phyloP scores from a whole-genome alignment of 176 grass and related monocot species.

The Avena atlantica region DNA sequence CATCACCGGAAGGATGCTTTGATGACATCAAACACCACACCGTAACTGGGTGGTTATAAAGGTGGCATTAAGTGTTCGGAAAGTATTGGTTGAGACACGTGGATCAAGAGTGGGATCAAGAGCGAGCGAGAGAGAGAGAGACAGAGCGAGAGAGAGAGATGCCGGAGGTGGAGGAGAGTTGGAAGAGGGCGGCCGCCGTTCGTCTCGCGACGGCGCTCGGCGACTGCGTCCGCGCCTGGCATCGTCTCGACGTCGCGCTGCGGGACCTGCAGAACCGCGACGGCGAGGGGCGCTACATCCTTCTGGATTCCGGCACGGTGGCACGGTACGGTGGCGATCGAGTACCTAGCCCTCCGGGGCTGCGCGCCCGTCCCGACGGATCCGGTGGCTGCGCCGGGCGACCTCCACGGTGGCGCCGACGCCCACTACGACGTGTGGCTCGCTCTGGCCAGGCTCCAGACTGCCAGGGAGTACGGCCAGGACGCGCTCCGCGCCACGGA shows the following conservation, averaged over 20 bases:
- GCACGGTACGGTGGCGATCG: background rate
- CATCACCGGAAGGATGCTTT: too few species aligned
- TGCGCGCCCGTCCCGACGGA: background rate
- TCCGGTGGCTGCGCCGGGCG: too few species aligned
- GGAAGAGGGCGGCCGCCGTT: background rate
- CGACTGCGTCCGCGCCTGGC: background rate
- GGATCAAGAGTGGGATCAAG: too few species aligned
- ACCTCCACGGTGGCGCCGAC: background rate
- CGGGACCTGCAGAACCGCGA: background rate
- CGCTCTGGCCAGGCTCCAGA: background rate
- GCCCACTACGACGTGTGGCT: background rate
- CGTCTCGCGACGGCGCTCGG: background rate
- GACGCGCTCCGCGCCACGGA: background rate
- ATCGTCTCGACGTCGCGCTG: background rate
- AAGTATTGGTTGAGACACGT: too few species aligned
- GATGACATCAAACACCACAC: too few species aligned
- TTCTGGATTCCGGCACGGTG: too few species aligned
- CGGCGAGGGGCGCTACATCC: too few species aligned
- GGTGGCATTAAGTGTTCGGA: too few species aligned
- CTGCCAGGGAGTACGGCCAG: background rate
- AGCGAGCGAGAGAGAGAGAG: too few species aligned
- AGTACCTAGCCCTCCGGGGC: background rate
- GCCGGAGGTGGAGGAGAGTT: background rate
- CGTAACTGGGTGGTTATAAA: too few species aligned
- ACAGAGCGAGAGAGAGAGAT: too few species aligned